Percentiles rank a stretch among this genome's conserved stretches.
These are phyloP conservation scores for Boletus sensibilis DNA, from an alignment of 768 basidiomycete species.

Conservation along the genomic window DNA sequence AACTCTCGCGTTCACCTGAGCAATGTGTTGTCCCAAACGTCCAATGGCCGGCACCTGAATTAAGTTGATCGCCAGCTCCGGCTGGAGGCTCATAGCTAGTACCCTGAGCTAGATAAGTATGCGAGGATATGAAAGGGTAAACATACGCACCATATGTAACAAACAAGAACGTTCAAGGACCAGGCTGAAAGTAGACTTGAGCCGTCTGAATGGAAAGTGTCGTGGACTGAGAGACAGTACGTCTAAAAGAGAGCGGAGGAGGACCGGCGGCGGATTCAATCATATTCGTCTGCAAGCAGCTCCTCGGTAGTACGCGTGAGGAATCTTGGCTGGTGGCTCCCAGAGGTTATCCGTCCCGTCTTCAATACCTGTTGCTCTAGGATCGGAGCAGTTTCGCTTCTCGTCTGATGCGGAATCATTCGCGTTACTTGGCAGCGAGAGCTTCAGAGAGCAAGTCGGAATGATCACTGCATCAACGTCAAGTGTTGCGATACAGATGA, in stretches of 20 bases:
- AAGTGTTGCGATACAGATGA: not conserved
- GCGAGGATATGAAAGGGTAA: not conserved
- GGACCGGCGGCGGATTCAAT: too few relatives aligned
- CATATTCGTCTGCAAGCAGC: too few relatives aligned
- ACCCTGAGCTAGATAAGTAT: not conserved
- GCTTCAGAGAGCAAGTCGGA: not conserved
- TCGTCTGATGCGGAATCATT: not conserved
- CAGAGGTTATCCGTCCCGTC: not conserved
- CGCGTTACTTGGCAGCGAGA: not conserved
- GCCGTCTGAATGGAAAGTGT: too few relatives aligned
- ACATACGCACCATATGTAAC: not conserved
- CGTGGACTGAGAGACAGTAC: too few relatives aligned
- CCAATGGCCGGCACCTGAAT: not conserved
- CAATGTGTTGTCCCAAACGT: not conserved
- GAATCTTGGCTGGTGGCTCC: too few relatives aligned
- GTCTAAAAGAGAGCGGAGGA: too few relatives aligned
- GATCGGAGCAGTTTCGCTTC: not conserved
- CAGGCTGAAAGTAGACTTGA: not conserved
- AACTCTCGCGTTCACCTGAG: not conserved
- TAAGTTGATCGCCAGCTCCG: too few relatives aligned
- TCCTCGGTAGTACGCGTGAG: too few relatives aligned
- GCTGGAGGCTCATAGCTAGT: too few relatives aligned
- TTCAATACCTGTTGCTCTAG: not conserved
- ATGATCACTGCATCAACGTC: not conserved
- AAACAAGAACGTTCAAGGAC: not conserved